Base-by-base conservation (phyloP, 2,329 filamentous ascomycete species). In the Fusarium dimerum region DNA sequence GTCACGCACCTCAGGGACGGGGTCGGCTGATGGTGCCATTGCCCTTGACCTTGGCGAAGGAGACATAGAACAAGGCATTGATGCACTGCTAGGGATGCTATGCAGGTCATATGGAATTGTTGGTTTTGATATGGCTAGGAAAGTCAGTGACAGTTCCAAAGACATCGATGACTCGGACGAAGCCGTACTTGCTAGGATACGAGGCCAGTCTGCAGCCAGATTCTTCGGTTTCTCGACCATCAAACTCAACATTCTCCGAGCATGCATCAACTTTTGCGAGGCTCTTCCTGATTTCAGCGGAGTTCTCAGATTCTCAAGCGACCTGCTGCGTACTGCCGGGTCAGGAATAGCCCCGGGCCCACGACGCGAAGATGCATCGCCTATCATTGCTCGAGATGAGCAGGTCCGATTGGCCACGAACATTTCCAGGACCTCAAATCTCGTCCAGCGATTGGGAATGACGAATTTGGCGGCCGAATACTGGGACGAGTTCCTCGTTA, bases 401-500 rank as follows among this genome's bases (percentile, higher is more conserved):
- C 94, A 99, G 72, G 77, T 89, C 18, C 85, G 89, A 26, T 77
- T 97, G n/a, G 80, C 87, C 43, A 89, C 89, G 42, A 96, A 93
- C 61, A 92, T 99, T 53, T 84, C 87, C 36, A 88, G 93, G 56
- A 96, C 92, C 1, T 84, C 92, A 30, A 83, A 80, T 32, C 83
- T 94, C n/a, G 87, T 89, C 1, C 83, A 83, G 54, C 86, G 89
- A 53, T 73, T 97, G 26, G 92, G 92, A 1, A 74, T 92, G 29
- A 76, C 81, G 6, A 74, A 87, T 50, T 72, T 93, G 40, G 80
- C 85, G 47, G 92, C 91, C 6, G 89, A 94, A 61, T 99, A 97
- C 68, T 99, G 94, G 94, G 94, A 99, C 69, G 91, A 96, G 65
- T 97, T 97, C 63, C 77, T 99, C 9, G 81, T 99, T 43, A 86